Conservation (phyloP, 169 alveolate genomes). For the Eimeria necatrix region DNA sequence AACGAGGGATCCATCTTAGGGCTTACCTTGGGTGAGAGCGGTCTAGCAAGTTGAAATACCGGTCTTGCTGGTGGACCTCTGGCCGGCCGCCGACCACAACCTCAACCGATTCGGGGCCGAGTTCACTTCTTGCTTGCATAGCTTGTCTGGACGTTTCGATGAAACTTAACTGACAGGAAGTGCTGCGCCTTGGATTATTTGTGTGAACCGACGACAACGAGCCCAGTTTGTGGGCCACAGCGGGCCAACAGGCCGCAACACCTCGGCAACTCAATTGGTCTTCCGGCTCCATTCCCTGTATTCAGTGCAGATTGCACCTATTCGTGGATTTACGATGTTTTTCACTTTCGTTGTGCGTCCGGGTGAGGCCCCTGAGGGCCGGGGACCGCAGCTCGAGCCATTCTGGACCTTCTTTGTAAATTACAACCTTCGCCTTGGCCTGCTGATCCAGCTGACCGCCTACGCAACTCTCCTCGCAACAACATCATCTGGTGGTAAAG, state of each 20-base stretch:
- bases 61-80: constrained; percentile 13
- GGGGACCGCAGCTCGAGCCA: constrained; percentile 96
- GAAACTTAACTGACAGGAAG: not conserved
- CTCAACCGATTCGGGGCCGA: not conserved
- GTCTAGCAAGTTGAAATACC: not conserved
- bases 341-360: constrained; percentile 96
- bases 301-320: too few species aligned
- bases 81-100: constrained; percentile 9
- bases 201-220: not conserved
- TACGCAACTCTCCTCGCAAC: constrained; percentile 85
- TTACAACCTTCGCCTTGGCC: constrained; percentile 93
- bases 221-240: not conserved
- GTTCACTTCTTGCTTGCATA: not conserved
- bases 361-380: constrained; percentile 97
- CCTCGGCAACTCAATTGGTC: constrained; percentile 23
- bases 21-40: too few species aligned
- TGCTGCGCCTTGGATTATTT: not conserved
- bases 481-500: constrained; percentile 89
- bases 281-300: not conserved
- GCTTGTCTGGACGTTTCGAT: not conserved
- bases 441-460: constrained; percentile 89
- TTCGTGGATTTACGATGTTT: constrained; percentile 84
- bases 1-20: not conserved
- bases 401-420: constrained; percentile 93
- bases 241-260: not conserved